Evolutionary conservation across 2,329 filamentous ascomycete species (phyloP).

Genomic region (Alternaria conjuncta): DNA sequence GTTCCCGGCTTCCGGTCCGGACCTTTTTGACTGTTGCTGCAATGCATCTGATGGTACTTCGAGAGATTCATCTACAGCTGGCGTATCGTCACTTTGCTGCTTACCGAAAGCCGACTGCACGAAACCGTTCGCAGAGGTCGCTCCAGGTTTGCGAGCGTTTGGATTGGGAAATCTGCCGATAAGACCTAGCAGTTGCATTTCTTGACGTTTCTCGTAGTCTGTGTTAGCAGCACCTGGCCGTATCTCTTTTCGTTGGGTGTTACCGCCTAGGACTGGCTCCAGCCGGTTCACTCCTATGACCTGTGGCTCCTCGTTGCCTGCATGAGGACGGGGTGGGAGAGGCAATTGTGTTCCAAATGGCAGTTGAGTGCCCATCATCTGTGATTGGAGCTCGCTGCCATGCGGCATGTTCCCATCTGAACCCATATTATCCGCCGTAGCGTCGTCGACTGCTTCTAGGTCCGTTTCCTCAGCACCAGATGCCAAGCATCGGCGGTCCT

Average conservation of each 20-base stretch:
- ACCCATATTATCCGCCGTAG: conserved; percentile 10
- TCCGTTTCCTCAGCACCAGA: not conserved
- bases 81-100: not conserved
- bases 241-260: conserved; percentile 22
- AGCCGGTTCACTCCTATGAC: conserved; percentile 19
- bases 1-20: not conserved
- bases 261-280: conserved; percentile 31
- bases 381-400: conserved; percentile 16
- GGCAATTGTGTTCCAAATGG: conserved; percentile 31
- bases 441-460: conserved; percentile 10
- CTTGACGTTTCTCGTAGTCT: not conserved
- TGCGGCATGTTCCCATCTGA: not conserved
- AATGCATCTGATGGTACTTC: not conserved
- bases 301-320: conserved; percentile 6
- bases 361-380: conserved; percentile 27
- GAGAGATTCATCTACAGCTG: not conserved
- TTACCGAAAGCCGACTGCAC: not conserved
- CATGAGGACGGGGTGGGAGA: conserved; percentile 7
- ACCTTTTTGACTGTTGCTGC: not conserved
- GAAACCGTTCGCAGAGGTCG: not conserved
- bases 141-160: not conserved
- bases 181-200: not conserved
- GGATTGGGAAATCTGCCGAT: not conserved
- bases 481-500: conserved; percentile 28
- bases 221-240: conserved; percentile 5